Percentiles rank a stretch among this genome's conserved stretches.
These are phyloP conservation scores for Condylostoma magnum DNA, from an alignment of 169 alveolate genomes.

Conservation along the genomic window DNA sequence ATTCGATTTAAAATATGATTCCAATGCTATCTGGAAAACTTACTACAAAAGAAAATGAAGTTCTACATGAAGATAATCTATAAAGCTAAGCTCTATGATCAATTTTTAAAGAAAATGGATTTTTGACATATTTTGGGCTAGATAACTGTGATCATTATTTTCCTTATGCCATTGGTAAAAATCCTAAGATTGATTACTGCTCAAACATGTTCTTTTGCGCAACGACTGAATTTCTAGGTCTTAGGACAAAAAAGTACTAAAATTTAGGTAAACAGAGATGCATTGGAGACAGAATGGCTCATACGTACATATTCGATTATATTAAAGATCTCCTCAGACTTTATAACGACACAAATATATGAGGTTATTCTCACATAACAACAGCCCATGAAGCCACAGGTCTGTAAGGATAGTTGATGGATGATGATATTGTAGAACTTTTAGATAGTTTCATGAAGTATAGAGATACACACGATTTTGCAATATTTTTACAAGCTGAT, in stretches of 20 bases:
- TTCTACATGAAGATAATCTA: background rate
- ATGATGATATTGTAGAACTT: constrained; percentile 10
- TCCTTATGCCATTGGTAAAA: constrained; percentile 17
- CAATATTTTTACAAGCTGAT: constrained; percentile 11
- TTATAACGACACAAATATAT: background rate
- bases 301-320: background rate
- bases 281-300: background rate
- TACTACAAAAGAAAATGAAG: background rate
- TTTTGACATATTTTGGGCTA: constrained; percentile 1
- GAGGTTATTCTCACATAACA: constrained; percentile 1
- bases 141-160: constrained; percentile 27
- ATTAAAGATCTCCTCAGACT: background rate
- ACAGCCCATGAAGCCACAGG: constrained; percentile 32
- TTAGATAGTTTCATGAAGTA: background rate
- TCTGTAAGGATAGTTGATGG: background rate
- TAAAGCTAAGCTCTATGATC: background rate
- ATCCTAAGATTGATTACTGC: constrained; percentile 8
- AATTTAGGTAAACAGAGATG: no score
- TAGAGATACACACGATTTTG: background rate
- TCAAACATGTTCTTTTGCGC: constrained; percentile 3
- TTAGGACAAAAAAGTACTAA: background rate
- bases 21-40: background rate
- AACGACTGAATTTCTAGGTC: constrained; percentile 4
- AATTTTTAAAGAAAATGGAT: constrained; percentile 5
- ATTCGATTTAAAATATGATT: background rate